A percentile compares a stretch with the other conserved stretches of the same genome.
Conservation (phyloP, 495 filamentous ascomycete species). For the Neurospora africana region DNA sequence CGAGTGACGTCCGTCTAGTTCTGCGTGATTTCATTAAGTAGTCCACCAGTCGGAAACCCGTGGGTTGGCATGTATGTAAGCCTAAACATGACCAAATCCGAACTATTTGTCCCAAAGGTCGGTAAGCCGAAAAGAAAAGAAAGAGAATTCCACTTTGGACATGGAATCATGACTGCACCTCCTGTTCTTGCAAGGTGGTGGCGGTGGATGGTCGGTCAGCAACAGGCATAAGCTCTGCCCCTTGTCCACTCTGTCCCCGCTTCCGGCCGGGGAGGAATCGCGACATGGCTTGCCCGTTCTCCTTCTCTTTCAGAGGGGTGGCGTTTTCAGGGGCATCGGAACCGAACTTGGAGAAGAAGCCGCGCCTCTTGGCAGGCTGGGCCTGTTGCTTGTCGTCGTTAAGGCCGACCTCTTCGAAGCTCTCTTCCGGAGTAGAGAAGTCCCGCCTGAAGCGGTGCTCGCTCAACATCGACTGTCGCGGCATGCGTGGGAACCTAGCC, state of each 20-base stretch:
- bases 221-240: constrained; percentile 51
- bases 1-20: neutral
- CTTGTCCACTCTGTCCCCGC: constrained; percentile 62
- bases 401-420: constrained; percentile 86
- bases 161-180: constrained; percentile 21
- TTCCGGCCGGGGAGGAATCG: constrained; percentile 66
- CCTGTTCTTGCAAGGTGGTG: constrained; percentile 21
- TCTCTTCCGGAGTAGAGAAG: constrained; percentile 55
- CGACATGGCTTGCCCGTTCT: constrained; percentile 30
- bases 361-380: constrained; percentile 54
- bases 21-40: neutral
- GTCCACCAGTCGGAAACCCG: neutral
- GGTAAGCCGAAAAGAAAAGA: neutral
- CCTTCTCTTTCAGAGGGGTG: constrained; percentile 26
- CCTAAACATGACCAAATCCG: neutral
- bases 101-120: neutral
- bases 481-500: constrained; percentile 43
- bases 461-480: constrained; percentile 38
- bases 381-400: constrained; percentile 50
- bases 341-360: constrained; percentile 74
- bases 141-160: neutral
- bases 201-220: constrained; percentile 24
- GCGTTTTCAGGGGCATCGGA: constrained; percentile 37
- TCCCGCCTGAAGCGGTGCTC: constrained; percentile 42
- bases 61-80: neutral